Conservation (phyloP, 1,284 basidiomycete species). For the Cutaneotrichosporon spelunceum region DNA sequence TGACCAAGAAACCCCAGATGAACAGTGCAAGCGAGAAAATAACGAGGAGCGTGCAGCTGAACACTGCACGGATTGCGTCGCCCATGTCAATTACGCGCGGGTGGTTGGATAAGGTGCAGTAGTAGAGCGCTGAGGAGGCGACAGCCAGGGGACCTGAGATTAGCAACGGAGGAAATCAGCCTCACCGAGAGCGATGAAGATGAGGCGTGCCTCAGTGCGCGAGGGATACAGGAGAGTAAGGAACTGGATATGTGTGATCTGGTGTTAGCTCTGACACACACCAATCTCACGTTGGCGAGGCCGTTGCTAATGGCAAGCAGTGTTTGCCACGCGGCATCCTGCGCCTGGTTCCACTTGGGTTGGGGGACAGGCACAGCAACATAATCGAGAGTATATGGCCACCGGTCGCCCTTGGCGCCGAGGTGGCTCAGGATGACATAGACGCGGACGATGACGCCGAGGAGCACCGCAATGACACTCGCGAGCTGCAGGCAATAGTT, state of each 20-base stretch:
- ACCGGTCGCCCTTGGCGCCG: constrained; percentile 63
- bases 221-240: constrained; percentile 94
- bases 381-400: constrained; percentile 96
- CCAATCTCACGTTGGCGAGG: constrained; percentile 68
- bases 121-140: constrained; percentile 77
- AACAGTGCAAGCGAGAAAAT: constrained; percentile 86
- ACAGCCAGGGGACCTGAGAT: constrained; percentile 74
- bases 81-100: constrained; percentile 33
- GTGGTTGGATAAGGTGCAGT: constrained; percentile 64
- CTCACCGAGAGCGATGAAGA: constrained; percentile 76
- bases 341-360: constrained; percentile 62
- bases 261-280: constrained; percentile 10
- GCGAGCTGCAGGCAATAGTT: constrained; percentile 88
- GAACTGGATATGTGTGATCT: constrained; percentile 98
- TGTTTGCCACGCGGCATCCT: constrained; percentile 76
- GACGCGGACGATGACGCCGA: constrained; percentile 71
- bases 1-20: constrained; percentile 88
- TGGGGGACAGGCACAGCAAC: constrained; percentile 78
- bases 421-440: constrained; percentile 67
- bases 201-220: constrained; percentile 80
- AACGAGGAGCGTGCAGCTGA: constrained; percentile 70
- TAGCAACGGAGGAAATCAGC: neutral
- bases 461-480: constrained; percentile 73
- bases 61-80: constrained; percentile 19
- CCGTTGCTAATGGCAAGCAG: constrained; percentile 82